A percentile compares a stretch with the other conserved stretches of the same genome.
Conservation (phyloP, 192 early-diverging fungal species). For the Backusella sp. region DNA sequence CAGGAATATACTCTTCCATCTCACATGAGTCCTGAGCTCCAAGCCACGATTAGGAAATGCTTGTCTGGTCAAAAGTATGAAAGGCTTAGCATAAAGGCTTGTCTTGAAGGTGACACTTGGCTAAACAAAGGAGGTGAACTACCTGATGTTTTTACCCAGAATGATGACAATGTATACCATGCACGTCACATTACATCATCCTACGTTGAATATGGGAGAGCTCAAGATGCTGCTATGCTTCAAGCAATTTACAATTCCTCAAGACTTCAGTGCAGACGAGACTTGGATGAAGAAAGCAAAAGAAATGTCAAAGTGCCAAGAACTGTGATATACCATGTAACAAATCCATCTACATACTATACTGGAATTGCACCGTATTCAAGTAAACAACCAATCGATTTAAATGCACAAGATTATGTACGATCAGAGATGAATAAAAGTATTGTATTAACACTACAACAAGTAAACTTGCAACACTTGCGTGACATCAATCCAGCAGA, state of each 20-base stretch:
- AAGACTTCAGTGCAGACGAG: neutral
- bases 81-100: constrained; percentile 28
- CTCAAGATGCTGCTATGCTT: neutral
- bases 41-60: constrained; percentile 40
- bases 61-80: constrained; percentile 35
- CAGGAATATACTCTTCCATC: constrained; percentile 39
- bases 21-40: constrained; percentile 33
- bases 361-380: constrained; percentile 16
- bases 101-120: constrained; percentile 43
- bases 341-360: constrained; percentile 24
- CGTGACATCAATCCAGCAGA: neutral
- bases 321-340: constrained; percentile 30
- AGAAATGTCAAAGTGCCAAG: constrained; percentile 7
- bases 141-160: constrained; percentile 14
- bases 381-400: constrained; percentile 7
- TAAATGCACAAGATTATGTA: constrained; percentile 2
- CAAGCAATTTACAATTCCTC: neutral
- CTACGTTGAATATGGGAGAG: neutral
- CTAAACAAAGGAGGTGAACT: constrained; percentile 29
- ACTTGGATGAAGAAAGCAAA: constrained; percentile 30
- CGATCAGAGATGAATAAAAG: constrained; percentile 27
- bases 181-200: neutral
- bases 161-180: neutral
- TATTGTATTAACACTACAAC: constrained; percentile 8
- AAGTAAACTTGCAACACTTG: constrained; percentile 13